These are phyloP conservation scores for Circinella umbellata DNA, from an alignment of 371 early-diverging fungal species.

Conservation along the genomic window DNA sequence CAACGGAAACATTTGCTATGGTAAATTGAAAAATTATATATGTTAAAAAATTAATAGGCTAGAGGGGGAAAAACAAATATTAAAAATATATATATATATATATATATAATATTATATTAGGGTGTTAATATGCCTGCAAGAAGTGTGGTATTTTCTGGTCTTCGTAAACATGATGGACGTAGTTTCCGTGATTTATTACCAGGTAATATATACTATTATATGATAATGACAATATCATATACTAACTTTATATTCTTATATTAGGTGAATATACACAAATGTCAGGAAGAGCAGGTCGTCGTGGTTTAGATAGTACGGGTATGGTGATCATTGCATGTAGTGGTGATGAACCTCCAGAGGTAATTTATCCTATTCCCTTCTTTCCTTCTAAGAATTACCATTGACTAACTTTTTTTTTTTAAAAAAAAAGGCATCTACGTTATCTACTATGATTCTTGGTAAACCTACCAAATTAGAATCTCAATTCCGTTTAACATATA, in stretches of 20 bases:
- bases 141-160: slow-evolving; percentile 92
- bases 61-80: no score
- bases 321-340: slow-evolving; percentile 88
- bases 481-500: slow-evolving; percentile 98
- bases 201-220: slow-evolving; percentile 33
- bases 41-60: no score
- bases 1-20: slow-evolving; percentile 63
- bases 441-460: slow-evolving; percentile 85
- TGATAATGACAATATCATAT: neutral
- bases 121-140: slow-evolving; percentile 99
- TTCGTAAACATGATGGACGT: slow-evolving; percentile 94
- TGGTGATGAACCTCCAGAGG: slow-evolving; percentile 73
- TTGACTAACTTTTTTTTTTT: neutral
- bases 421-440: slow-evolving; percentile 45
- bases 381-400: neutral
- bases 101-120: no score
- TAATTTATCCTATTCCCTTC: slow-evolving; percentile 19
- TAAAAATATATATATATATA: no score
- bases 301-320: slow-evolving; percentile 96
- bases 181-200: slow-evolving; percentile 86
- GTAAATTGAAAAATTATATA: no score
- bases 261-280: slow-evolving; percentile 99
- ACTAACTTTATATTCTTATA: neutral
- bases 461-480: slow-evolving; percentile 91
- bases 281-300: slow-evolving; percentile 99